phyloP scores from a whole-genome alignment of 257 asterid genomes.

The Plectranthus barbatus region DNA sequence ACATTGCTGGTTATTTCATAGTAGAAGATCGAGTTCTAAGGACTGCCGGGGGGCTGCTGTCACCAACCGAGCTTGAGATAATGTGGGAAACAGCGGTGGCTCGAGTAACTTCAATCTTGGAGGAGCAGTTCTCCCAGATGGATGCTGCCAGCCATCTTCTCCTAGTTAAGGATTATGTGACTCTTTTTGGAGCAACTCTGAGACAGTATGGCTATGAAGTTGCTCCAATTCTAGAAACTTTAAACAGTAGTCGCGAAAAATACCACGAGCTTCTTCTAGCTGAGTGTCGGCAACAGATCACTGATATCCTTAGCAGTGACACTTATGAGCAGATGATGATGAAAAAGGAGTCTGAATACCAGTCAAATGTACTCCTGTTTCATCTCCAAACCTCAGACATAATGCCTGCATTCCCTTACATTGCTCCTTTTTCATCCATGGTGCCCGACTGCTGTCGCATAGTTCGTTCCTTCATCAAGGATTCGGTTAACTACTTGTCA shows the following conservation, averaged over 20 bases:
- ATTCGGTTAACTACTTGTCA: slow-evolving; percentile 72
- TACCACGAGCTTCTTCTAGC: slow-evolving; percentile 79
- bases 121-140: slow-evolving; percentile 64
- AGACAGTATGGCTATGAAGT: slow-evolving; percentile 87
- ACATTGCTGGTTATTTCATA: slow-evolving; percentile 73
- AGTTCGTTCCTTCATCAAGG: slow-evolving; percentile 71
- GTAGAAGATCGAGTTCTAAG: slow-evolving; percentile 87
- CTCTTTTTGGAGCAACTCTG: slow-evolving; percentile 87
- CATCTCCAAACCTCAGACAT: slow-evolving; percentile 87
- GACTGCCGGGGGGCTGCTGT: slow-evolving; percentile 74
- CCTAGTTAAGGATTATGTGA: slow-evolving; percentile 82
- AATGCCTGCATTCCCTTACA: slow-evolving; percentile 93
- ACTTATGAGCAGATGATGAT: slow-evolving; percentile 75
- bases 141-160: slow-evolving; percentile 77
- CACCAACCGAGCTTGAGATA: slow-evolving; percentile 66
- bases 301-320: slow-evolving; percentile 42
- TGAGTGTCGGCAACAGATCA: slow-evolving; percentile 65
- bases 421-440: slow-evolving; percentile 86
- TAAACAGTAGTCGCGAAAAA: slow-evolving; percentile 68
- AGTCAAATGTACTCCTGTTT: slow-evolving; percentile 68
- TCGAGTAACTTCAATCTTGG: slow-evolving; percentile 57
- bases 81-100: slow-evolving; percentile 91
- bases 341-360: slow-evolving; percentile 93
- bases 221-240: slow-evolving; percentile 52
- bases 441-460: slow-evolving; percentile 85